These are phyloP conservation scores for Gyromitra esculenta DNA, from an alignment of 2,329 filamentous ascomycete genomes.

Conservation along the genomic window DNA sequence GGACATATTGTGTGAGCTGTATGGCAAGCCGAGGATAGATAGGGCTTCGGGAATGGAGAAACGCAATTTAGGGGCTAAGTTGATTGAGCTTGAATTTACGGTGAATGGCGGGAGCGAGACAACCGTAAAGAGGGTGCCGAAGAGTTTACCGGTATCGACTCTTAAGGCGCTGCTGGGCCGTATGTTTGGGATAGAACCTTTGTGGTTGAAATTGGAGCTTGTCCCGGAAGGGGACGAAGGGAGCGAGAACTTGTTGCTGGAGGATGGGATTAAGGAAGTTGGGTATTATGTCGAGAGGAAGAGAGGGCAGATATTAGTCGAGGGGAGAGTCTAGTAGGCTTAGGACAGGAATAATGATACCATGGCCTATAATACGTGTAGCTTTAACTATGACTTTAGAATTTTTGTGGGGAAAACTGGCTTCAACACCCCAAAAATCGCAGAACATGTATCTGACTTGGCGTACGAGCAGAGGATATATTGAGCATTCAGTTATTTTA, in stretches of 20 bases:
- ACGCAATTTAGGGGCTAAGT: constrained; percentile 41
- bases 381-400: background rate
- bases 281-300: constrained; percentile 82
- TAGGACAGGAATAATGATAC: background rate
- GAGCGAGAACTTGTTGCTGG: constrained; percentile 74
- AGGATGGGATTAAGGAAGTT: constrained; percentile 80
- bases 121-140: constrained; percentile 71
- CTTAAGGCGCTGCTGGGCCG: constrained; percentile 80
- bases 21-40: constrained; percentile 61
- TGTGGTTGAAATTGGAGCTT: constrained; percentile 75
- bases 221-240: constrained; percentile 72
- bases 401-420: constrained; percentile 1
- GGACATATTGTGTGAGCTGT: constrained; percentile 74
- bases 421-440: no score
- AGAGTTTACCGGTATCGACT: constrained; percentile 80
- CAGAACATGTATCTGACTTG: no score
- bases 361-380: background rate
- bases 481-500: no score
- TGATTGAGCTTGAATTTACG: constrained; percentile 55
- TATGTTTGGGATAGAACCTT: constrained; percentile 72
- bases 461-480: no score
- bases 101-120: constrained; percentile 56
- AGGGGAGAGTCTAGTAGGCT: background rate
- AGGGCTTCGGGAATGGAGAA: constrained; percentile 49
- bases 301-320: constrained; percentile 75